Conservation (phyloP, 805 yeast species). For the Wickerhamomyces silvicola region DNA sequence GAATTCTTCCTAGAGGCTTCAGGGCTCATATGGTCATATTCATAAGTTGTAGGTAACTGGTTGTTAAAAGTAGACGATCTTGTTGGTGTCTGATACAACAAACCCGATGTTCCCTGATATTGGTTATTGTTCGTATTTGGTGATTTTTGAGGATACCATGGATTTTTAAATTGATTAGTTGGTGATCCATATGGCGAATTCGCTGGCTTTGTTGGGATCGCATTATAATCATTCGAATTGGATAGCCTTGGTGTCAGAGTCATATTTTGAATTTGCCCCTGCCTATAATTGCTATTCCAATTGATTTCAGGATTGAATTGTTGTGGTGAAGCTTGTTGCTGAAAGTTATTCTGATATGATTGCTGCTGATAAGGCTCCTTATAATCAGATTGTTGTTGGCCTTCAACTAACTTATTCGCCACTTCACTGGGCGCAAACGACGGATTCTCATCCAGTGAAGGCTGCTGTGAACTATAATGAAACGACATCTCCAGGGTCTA, state of each 20-base stretch:
- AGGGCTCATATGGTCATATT: slow-evolving; percentile 26
- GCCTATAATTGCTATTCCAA: slow-evolving; percentile 19
- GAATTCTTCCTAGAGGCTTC: slow-evolving; percentile 15
- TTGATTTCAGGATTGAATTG: slow-evolving; percentile 9
- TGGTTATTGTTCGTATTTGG: slow-evolving; percentile 5
- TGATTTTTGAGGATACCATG: slow-evolving; percentile 19
- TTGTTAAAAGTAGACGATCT: slow-evolving; percentile 15
- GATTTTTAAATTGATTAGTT: slow-evolving; percentile 22
- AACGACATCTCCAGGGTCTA: too few relatives aligned
- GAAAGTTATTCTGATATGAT: background rate
- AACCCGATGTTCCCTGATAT: background rate
- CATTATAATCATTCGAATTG: slow-evolving; percentile 2
- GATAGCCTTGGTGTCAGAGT: slow-evolving; percentile 16
- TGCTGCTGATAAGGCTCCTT: slow-evolving; percentile 1
- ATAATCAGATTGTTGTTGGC: slow-evolving; percentile 6
- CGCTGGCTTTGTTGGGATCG: background rate
- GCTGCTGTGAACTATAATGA: slow-evolving; percentile 18
- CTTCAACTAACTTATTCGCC: slow-evolving; percentile 1
- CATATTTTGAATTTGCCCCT: slow-evolving; percentile 12
- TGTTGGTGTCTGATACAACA: slow-evolving; percentile 16
- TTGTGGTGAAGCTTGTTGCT: slow-evolving; percentile 1
- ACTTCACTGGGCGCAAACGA: slow-evolving; percentile 1
- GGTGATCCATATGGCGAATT: slow-evolving; percentile 23
- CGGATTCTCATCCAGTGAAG: slow-evolving; percentile 16
- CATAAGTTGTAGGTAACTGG: slow-evolving; percentile 47